Evolutionary conservation across 202 grass and related monocot species (phyloP).

Genomic region (Tripidium arundinaceum): DNA sequence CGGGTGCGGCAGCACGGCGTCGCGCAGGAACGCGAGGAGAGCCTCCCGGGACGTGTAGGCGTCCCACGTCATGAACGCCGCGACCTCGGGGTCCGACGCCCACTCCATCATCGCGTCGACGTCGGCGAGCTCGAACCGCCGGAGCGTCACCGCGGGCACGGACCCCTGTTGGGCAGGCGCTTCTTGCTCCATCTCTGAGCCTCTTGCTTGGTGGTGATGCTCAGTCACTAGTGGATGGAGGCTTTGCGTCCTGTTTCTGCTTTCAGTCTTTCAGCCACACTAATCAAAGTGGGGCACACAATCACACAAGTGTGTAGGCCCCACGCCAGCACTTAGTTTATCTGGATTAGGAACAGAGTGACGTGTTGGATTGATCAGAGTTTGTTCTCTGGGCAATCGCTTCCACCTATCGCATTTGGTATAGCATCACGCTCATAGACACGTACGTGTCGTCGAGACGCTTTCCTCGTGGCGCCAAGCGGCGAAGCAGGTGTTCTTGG

Average conservation of each 20-base stretch:
- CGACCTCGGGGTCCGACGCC: slow-evolving; percentile 55
- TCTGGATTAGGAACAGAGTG: not conserved
- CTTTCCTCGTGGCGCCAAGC: too few species aligned
- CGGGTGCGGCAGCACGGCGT: slow-evolving; percentile 51
- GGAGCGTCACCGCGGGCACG: slow-evolving; percentile 37
- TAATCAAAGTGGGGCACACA: not conserved
- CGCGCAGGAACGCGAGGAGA: slow-evolving; percentile 55
- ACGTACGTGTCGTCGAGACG: not conserved
- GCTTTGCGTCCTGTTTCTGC: not conserved
- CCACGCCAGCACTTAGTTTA: not conserved
- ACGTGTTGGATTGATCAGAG: not conserved
- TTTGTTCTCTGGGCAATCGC: not conserved
- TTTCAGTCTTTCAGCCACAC: not conserved
- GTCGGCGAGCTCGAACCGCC: slow-evolving; percentile 62
- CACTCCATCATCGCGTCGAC: slow-evolving; percentile 61
- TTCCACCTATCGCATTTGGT: too few species aligned
- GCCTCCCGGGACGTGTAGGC: slow-evolving; percentile 37
- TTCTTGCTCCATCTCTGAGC: not conserved
- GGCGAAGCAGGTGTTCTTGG: not conserved
- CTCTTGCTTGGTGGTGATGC: not conserved
- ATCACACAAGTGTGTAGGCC: not conserved
- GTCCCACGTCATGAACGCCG: slow-evolving; percentile 54
- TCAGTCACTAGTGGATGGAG: not conserved
- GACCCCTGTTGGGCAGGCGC: not conserved
- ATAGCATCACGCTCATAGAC: not conserved